Percentiles rank a stretch among this genome's conserved stretches.
Evolutionary conservation across 495 filamentous ascomycete species (phyloP).

Genomic region (Aspergillus sclerotiicarbonarius): DNA sequence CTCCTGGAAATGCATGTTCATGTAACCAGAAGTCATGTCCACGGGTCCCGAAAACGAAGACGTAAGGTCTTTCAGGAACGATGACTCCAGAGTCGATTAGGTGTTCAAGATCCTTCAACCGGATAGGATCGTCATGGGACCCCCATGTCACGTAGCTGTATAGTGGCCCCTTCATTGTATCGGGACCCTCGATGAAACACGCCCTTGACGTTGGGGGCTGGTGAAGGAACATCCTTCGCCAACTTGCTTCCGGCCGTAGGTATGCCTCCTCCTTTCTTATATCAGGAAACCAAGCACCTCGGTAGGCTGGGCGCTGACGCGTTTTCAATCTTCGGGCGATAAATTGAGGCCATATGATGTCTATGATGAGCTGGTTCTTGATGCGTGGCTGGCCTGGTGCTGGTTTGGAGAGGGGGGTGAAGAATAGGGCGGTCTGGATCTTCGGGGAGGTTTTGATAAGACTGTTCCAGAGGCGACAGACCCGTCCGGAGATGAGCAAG

Average conservation of each 20-base stretch:
- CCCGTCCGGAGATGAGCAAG: not conserved
- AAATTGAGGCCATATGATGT: not conserved
- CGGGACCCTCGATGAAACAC: no score
- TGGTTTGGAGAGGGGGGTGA: not conserved
- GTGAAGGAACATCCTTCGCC: not conserved
- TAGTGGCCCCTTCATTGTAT: no score
- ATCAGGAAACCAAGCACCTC: no score
- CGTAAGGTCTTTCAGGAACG: no score
- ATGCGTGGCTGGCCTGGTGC: not conserved
- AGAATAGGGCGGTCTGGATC: conserved; percentile 5
- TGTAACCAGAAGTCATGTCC: no score
- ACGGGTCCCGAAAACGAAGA: no score
- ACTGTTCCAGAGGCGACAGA: conserved; percentile 1
- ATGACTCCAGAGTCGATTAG: no score
- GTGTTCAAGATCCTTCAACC: no score
- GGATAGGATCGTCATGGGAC: no score
- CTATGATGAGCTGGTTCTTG: not conserved
- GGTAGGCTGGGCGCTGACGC: not conserved
- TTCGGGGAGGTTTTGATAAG: not conserved
- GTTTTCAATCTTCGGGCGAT: not conserved
- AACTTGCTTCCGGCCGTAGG: not conserved
- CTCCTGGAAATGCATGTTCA: no score
- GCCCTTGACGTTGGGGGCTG: not conserved
- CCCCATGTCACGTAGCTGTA: no score
- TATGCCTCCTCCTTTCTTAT: not conserved